phyloP scores from a whole-genome alignment of 345 rosid genomes.

The Gossypium bickii region DNA sequence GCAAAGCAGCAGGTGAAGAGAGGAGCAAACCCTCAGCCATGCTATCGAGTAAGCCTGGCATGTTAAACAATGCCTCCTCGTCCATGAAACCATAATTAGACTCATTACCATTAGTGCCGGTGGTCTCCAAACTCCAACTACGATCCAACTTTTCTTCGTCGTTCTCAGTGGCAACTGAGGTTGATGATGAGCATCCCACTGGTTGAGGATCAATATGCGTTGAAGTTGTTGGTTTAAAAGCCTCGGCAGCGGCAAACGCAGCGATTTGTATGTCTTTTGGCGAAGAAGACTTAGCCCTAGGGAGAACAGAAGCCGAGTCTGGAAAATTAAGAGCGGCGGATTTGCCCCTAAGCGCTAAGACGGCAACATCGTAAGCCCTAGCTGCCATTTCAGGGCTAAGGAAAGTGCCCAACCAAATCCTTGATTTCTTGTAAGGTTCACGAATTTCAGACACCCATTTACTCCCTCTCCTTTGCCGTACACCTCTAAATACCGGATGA shows the following conservation, averaged over 20 bases:
- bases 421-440: conserved; percentile 18
- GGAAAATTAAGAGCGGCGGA: conserved; percentile 23
- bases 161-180: background rate
- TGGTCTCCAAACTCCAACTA: background rate
- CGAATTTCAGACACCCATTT: conserved; percentile 32
- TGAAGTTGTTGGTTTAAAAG: background rate
- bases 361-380: conserved; percentile 34
- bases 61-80: conserved; percentile 28
- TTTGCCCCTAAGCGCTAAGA: conserved; percentile 23
- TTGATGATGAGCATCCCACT: background rate
- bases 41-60: conserved; percentile 24
- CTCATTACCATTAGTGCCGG: too few species aligned
- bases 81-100: conserved; percentile 7
- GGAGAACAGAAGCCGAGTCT: conserved; percentile 12
- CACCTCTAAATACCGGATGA: conserved; percentile 28
- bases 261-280: conserved; percentile 21
- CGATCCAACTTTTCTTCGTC: background rate
- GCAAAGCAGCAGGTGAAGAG: conserved; percentile 15
- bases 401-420: conserved; percentile 32
- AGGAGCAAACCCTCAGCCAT: conserved; percentile 31
- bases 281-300: conserved; percentile 11
- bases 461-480: conserved; percentile 19
- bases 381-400: conserved; percentile 30
- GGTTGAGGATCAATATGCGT: background rate
- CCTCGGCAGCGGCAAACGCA: conserved; percentile 18